Evolutionary conservation across 441 rosid species (phyloP).

Genomic region (Hura crepitans): DNA sequence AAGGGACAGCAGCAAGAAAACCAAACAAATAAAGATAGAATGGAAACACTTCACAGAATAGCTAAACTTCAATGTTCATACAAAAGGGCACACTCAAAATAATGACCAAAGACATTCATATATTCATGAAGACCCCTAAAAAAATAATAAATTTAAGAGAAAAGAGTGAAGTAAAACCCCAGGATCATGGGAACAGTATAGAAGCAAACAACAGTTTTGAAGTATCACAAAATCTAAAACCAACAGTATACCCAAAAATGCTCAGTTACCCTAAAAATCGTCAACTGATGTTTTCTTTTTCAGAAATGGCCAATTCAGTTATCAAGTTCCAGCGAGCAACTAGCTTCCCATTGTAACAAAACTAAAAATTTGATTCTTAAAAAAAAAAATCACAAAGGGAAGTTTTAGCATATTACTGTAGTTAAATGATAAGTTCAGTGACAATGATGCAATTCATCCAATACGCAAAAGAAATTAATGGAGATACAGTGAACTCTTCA

Average conservation of each 20-base stretch:
- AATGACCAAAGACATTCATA: background rate
- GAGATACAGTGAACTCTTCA: background rate
- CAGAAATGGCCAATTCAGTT: background rate
- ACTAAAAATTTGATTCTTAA: background rate
- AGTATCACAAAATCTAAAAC: background rate
- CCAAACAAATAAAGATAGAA: background rate
- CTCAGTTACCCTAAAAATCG: background rate
- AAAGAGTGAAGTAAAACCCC: background rate
- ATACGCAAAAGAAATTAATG: background rate
- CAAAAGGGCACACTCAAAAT: background rate
- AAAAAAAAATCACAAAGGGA: no score
- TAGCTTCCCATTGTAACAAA: background rate
- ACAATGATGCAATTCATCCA: background rate
- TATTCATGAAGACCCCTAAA: background rate
- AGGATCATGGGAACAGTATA: background rate
- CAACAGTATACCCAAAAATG: background rate
- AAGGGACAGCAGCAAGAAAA: background rate
- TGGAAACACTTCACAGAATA: background rate
- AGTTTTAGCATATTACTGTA: no score
- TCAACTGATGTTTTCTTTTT: background rate
- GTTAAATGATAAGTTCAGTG: background rate
- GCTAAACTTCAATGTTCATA: background rate
- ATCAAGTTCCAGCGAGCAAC: background rate
- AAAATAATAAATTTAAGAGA: background rate
- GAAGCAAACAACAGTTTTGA: background rate